These are phyloP conservation scores for Ophiostoma triangulosporum DNA, from an alignment of 2,329 filamentous ascomycete species.

Conservation along the genomic window DNA sequence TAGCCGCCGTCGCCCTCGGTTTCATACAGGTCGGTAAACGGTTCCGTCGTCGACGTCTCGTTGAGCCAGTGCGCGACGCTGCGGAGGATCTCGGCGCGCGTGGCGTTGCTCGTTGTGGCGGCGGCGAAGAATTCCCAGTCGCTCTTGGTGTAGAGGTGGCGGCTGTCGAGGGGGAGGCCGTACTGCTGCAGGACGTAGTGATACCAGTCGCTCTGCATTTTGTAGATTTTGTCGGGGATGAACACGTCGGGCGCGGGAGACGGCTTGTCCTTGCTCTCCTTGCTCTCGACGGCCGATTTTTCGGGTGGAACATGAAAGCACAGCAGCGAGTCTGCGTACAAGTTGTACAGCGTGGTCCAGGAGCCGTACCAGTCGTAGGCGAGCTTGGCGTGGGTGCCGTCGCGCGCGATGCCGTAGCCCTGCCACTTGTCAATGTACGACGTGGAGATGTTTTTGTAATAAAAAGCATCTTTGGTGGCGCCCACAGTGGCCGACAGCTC, in stretches of 20 bases:
- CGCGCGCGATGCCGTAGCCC: constrained; percentile 50
- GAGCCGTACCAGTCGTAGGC: constrained; percentile 66
- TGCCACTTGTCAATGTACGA: constrained; percentile 60
- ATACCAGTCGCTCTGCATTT: constrained; percentile 72
- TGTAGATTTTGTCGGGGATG: constrained; percentile 64
- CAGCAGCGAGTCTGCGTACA: constrained; percentile 47
- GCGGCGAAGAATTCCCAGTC: constrained; percentile 89
- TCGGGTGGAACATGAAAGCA: constrained; percentile 19
- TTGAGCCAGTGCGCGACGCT: constrained; percentile 71
- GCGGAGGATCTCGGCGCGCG: constrained; percentile 58
- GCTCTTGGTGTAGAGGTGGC: constrained; percentile 75
- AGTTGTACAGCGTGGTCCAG: constrained; percentile 65
- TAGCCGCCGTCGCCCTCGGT: constrained; percentile 67
- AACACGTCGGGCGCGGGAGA: constrained; percentile 29
- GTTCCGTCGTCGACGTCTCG: constrained; percentile 62
- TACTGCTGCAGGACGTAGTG: constrained; percentile 65
- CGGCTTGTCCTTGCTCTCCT: constrained; percentile 12
- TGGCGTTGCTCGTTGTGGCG: constrained; percentile 56
- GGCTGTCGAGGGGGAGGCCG: constrained; percentile 67
- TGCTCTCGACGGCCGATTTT: constrained; percentile 11
- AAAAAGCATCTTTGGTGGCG: constrained; percentile 40
- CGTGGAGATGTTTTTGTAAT: constrained; percentile 50
- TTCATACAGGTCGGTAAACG: constrained; percentile 70
- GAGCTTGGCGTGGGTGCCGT: constrained; percentile 56
- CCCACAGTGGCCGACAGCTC: constrained; percentile 49